Base-by-base conservation (phyloP, 78 protist species). In the Speleostelium caveatum region DNA sequence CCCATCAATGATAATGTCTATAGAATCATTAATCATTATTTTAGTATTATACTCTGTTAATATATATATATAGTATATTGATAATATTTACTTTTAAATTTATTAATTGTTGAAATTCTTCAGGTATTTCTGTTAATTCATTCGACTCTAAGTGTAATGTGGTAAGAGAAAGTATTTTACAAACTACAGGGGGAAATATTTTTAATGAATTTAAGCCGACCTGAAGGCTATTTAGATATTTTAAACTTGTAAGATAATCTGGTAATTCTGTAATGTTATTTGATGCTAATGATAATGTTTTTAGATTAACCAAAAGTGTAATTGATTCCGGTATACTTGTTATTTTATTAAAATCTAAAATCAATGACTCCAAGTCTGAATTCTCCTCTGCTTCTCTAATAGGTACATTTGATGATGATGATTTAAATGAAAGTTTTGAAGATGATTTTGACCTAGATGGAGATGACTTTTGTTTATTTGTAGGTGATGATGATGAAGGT, bases 301-400 rank as follows among this genome's bases (percentile, higher is more conserved):
- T 69, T 4, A 83, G 60, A 41, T 67, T 69, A 1, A n/a, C 28
- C 0, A 83, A 41, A 0, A 83, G 42, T 39, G 73, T 59, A 12
- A 83, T 83, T 14, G 58, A 58, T 14, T 60, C 65, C 0, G 91
- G 73, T 10, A 83, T 58, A 12, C 17, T 26, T 12, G 77, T 3
- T 4, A 83, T 83, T 14, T 59, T 68, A 24, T 83, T 83, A 35
- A 69, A 71, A 33, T 83, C 91, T 33, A 83, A 45, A 35, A 83
- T 69, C 60, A 83, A 30, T 32, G 63, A 51, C n/a, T 32, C 10
- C 12, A 17, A 61, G 12, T 61, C 5, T 30, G 66, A 32, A n/a
- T 60, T 12, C 3, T 60, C 35, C 30, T 42, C 41, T 26, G 60
- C 22, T 69, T 24, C 10, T n/a, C n/a, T n/a, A n/a, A n/a, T n/a